Conservation (phyloP, 371 early-diverging fungal genomes). For the Choanephora cucurbitarum region DNA sequence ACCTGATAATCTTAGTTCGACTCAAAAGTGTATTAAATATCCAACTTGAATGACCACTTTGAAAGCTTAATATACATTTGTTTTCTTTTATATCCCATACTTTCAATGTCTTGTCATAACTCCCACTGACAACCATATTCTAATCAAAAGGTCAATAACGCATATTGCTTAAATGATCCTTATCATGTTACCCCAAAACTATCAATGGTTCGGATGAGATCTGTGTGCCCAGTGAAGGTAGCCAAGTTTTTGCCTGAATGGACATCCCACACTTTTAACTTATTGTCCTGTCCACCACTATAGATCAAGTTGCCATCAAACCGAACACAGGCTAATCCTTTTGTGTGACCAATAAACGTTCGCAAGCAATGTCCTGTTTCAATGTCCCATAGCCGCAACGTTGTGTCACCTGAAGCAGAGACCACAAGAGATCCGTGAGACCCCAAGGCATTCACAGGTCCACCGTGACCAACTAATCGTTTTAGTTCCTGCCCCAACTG, state of each 20-base stretch:
- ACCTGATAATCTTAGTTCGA: conserved; percentile 72
- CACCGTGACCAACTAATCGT: conserved; percentile 76
- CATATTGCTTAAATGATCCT: too few relatives aligned
- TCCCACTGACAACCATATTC: conserved; percentile 48
- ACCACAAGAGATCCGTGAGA: conserved; percentile 66
- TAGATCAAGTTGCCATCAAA: conserved; percentile 84
- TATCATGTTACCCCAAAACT: conserved; percentile 44
- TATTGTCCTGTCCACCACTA: conserved; percentile 90
- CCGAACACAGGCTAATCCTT: conserved; percentile 91
- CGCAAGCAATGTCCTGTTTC: conserved; percentile 61
- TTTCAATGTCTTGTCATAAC: conserved; percentile 91
- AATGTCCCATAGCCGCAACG: conserved; percentile 86
- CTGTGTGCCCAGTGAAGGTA: conserved; percentile 81
- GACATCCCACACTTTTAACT: conserved; percentile 91
- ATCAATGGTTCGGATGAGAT: conserved; percentile 88
- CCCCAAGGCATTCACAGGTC: conserved; percentile 87
- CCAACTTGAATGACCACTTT: conserved; percentile 81
- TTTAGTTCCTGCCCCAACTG: conserved; percentile 49
- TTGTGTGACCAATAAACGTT: conserved; percentile 67
- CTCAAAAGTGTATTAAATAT: conserved; percentile 89
- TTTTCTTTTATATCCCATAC: conserved; percentile 76
- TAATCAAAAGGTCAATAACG: too few relatives aligned
- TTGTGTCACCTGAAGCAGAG: conserved; percentile 84
- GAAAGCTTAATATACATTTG: conserved; percentile 50
- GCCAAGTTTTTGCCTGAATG: conserved; percentile 70